Evolutionary conservation across 768 basidiomycete species (phyloP), one percentile per base, ranked within the genome.

Genomic region (Pisolithus microcarpus): DNA sequence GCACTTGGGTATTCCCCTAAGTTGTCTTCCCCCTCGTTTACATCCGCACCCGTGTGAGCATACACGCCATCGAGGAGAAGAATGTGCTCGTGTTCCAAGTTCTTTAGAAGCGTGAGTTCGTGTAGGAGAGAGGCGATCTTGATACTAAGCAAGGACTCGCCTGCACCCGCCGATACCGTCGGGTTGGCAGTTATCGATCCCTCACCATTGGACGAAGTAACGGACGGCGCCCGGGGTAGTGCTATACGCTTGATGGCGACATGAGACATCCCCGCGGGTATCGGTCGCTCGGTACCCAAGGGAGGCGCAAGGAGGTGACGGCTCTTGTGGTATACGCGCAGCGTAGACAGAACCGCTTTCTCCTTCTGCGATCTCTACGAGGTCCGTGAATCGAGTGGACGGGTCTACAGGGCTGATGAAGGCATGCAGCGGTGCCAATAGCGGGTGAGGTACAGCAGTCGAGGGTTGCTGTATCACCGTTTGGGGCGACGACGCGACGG

Each of bases 361-460:
- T 30, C 90, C 88, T 62, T 91, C 85, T 0, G 87, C 89, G 26
- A 92, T 84, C 67, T 90, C 89, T 49, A 76, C 78, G 43, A 90
- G 69, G 53, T 87, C 80, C 8, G 74, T 67, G 64, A 86, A 91
- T 51, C 78, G 75, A 4, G 77, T 72, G 1, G 76, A 71, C 4
- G 87, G 88, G 60, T 89, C 78, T 18, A 78, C 65, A 1, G 81
- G 76, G 56, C 84, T 76, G 58, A 91, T 84, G 62, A 81, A 86
- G 24, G 77, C 73, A 43, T 56, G 54, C 75, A 77, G 21, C 83
- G 69, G 45, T 19, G 45, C 30, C 28, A 46, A 46, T 11, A 46
- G 45, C 31, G 45, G 45, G 31, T 46, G 30, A 21, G 18, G 34
- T 11, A 23, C 19, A 34, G 18, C 4, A 36, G 34, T 11, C 16